Conservation (phyloP, 1,284 basidiomycete species). For the Moesziomyces sp. region DNA sequence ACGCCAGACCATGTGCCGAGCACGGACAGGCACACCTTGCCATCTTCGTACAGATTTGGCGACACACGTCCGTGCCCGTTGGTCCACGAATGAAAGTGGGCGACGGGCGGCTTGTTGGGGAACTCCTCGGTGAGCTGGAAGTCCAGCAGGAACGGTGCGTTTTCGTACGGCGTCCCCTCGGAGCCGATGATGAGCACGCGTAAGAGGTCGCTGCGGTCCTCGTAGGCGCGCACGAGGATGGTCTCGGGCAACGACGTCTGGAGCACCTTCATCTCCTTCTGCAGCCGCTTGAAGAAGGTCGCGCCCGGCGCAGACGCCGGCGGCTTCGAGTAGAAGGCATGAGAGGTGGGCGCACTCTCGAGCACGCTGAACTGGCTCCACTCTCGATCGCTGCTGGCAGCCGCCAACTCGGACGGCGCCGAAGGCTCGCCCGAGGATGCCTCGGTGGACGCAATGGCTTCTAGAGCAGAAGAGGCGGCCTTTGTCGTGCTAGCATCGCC, state of each 20-base stretch:
- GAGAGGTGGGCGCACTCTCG: conserved; percentile 50
- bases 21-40: conserved; percentile 91
- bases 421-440: conserved; percentile 4
- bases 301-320: conserved; percentile 70
- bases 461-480: conserved; percentile 5
- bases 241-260: conserved; percentile 74
- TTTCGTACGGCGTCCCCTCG: conserved; percentile 84
- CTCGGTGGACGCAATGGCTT: conserved; percentile 9
- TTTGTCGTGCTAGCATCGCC: background rate
- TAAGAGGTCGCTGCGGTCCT: conserved; percentile 84
- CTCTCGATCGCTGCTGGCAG: conserved; percentile 18
- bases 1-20: conserved; percentile 87
- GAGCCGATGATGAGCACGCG: conserved; percentile 90
- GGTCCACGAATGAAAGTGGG: conserved; percentile 92
- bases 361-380: conserved; percentile 52
- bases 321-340: conserved; percentile 35
- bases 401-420: conserved; percentile 22
- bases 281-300: conserved; percentile 78
- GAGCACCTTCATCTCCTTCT: conserved; percentile 85
- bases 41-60: conserved; percentile 91
- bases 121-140: conserved; percentile 82
- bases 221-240: conserved; percentile 71
- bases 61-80: conserved; percentile 83
- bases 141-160: conserved; percentile 93
- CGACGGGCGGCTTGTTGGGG: conserved; percentile 84